These are phyloP conservation scores for Gossypium australe DNA, from an alignment of 345 rosid genomes.

Conservation along the genomic window DNA sequence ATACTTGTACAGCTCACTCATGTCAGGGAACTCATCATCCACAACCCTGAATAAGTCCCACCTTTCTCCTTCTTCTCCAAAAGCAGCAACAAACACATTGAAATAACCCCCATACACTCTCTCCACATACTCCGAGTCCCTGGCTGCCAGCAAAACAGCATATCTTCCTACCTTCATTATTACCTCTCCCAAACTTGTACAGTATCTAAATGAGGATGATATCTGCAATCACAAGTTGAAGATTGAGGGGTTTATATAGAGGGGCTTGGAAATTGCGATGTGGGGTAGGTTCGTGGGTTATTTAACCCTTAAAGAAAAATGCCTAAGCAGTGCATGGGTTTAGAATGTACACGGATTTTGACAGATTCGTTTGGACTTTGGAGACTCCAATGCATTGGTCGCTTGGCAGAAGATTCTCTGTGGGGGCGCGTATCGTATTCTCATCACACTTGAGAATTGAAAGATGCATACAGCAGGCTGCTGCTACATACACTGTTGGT, in stretches of 20 bases:
- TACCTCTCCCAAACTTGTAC: background rate
- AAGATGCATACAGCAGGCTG: background rate
- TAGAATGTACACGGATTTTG: background rate
- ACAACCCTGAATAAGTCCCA: constrained; percentile 81
- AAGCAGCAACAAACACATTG: constrained; percentile 63
- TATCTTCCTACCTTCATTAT: constrained; percentile 32
- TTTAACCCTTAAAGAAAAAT: no score
- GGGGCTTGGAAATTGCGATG: background rate
- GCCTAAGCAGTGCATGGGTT: no score
- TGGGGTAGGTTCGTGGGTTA: background rate
- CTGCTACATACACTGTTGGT: no score
- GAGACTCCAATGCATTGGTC: background rate
- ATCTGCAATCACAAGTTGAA: background rate
- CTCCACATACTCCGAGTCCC: constrained; percentile 72
- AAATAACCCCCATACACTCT: constrained; percentile 71
- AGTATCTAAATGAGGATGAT: background rate
- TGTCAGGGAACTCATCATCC: constrained; percentile 72
- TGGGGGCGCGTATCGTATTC: background rate
- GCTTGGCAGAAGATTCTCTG: background rate
- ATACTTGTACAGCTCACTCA: constrained; percentile 49
- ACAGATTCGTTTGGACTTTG: background rate
- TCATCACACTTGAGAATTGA: background rate
- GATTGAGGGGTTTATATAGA: background rate
- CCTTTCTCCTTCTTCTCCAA: constrained; percentile 69
- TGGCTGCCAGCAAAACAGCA: constrained; percentile 61